Evolutionary conservation across 257 asterid species (phyloP), one percentile per base, ranked within the genome.

Genomic region (Salvia splendens): DNA sequence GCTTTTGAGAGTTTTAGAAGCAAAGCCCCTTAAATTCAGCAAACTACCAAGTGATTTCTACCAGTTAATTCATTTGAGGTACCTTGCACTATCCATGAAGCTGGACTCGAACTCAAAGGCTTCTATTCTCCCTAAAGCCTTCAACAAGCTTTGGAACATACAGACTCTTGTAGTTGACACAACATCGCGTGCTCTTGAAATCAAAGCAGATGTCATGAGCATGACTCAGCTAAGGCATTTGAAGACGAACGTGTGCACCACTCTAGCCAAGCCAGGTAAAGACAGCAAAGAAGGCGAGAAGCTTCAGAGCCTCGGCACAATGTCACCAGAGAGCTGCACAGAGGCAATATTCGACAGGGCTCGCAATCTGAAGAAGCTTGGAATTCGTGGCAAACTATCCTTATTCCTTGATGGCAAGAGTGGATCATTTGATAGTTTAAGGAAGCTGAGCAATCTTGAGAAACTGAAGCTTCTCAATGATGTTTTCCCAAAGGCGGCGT

Each of bases 401-500:
- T 17, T 24, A 7, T 77, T 80, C 45, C 14, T 80, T 3, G 78
- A 80, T 5, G 42, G 28, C 57, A 49, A 61, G 62, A 60, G 24
- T 3, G 70, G 74, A 47, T 52, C 79, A n/a, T 75, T 83, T 35
- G 78, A 75, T 12, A 55, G 70, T 46, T 14, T 83, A 8, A 60
- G 40, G 6, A 75, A 53, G 32, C 55, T 83, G 58, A 51, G 30
- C 2, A 64, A 33, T 24, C 86, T 78, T 0, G 85, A 79, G 60
- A 76, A 78, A 11, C 57, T 83, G 54, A 83, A 83, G 86, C 67
- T 83, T 6, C 5, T 76, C 8, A 80, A 83, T 1, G 83, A 72
- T 58, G 76, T 71, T 17, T 59, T 53, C 59, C 70, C 71, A 3
- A 33, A 17, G 51, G 46, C 70, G 15, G 32, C 49, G 36, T 64